Base-by-base conservation (phyloP, 2,329 filamentous ascomycete species). In the Parastagonospora nodorum region DNA sequence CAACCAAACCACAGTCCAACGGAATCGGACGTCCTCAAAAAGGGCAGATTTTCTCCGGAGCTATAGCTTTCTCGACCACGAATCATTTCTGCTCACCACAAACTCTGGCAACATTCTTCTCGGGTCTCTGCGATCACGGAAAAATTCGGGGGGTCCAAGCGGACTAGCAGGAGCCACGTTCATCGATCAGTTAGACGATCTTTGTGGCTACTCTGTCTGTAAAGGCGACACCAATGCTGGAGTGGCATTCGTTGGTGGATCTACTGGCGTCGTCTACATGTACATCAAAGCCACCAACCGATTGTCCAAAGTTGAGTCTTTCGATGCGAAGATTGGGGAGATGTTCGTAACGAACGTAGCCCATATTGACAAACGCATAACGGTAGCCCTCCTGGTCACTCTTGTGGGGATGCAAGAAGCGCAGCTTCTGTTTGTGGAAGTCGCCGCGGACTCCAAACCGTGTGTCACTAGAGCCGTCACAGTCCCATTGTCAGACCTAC, bases 31-130 rank as follows among this genome's bases (percentile, higher is more conserved):
- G 28, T 59, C 54, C 12, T 66, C 63, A 1, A 70, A 67, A 36
- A 57, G 57, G 24, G 45, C 56, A 1, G 72, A 74, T n/a, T 69
- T 68, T 8, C 82, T 89, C 51, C 82, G 84, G 48, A 80, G 82
- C 37, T 91, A 89, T 63, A 81, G 82, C 19, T 89, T 89, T 50
- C 65, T 89, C 2, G 78, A 78, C 0, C 72, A 81, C 2, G 67
- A 77, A 3, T 69, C 74, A 1, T 64, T 90, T 2, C 68, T 90
- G 14, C 75, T 83, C 3, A 87, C 86, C 0, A 85, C 81, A 0
- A 80, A 82, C 31, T 66, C 66, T 30, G 88, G 88, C 1, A 79
- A 80, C 14, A 66, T 90, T 0, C 75, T 88, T 4, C 55, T 82
- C 0, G 65, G 64, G 35, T 58, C 45, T n/a, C 44, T 67, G 5